These are phyloP conservation scores for Saccharomycopsis fermentans DNA, from an alignment of 805 yeast species.

Conservation along the genomic window DNA sequence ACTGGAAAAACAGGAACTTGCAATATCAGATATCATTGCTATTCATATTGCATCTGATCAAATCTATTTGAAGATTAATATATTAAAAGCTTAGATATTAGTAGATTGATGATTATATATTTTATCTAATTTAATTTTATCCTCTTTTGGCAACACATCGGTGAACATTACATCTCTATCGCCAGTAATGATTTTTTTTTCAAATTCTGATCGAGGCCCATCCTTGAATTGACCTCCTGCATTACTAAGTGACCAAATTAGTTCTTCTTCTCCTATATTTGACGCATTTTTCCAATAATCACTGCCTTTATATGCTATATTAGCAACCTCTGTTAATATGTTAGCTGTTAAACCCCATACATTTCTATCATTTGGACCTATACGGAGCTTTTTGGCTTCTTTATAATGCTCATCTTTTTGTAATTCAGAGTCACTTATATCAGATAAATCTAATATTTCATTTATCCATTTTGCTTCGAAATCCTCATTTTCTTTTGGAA, in stretches of 20 bases:
- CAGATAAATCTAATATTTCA: conserved; percentile 46
- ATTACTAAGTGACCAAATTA: conserved; percentile 36
- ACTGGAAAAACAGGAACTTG: no score
- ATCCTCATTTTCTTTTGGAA: conserved; percentile 38
- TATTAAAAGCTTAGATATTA: background rate
- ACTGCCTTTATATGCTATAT: conserved; percentile 37
- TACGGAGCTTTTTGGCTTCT: conserved; percentile 27
- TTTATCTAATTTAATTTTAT: conserved; percentile 32
- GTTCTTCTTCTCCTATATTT: conserved; percentile 44
- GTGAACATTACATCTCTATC: conserved; percentile 33
- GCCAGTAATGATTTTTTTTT: conserved; percentile 33
- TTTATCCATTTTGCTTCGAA: conserved; percentile 57
- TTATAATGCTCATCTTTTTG: conserved; percentile 21
- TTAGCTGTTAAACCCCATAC: conserved; percentile 82
- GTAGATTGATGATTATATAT: conserved; percentile 26
- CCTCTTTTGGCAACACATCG: conserved; percentile 35
- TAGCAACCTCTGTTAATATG: conserved; percentile 62
- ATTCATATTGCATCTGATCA: background rate
- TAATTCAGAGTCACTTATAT: conserved; percentile 38
- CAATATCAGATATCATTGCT: no score
- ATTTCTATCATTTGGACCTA: conserved; percentile 40
- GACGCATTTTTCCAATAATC: conserved; percentile 20
- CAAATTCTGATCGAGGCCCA: conserved; percentile 34
- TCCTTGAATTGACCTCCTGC: conserved; percentile 37
- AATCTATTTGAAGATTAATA: background rate